Evolutionary conservation across 2,329 filamentous ascomycete genomes (phyloP), one percentile per base, ranked within the genome.

Genomic region (Hypoxylon rubiginosum): DNA sequence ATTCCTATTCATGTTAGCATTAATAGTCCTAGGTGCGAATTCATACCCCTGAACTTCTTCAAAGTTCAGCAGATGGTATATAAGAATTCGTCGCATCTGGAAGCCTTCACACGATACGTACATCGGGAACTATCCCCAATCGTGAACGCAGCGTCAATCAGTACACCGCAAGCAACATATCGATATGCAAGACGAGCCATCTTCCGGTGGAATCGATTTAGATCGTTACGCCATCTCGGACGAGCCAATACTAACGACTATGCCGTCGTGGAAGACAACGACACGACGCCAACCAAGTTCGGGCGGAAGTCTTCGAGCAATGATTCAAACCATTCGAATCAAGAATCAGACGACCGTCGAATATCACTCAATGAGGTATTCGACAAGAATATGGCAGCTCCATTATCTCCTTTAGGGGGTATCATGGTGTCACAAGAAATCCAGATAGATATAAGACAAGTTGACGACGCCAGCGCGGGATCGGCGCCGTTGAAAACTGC

Each of bases 401-500:
- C 62, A 28, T 53, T 64, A 4, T 67, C 68, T 7, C 71, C 74
- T 8, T 81, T 83, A 53, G 86, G 87, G 6, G 86, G 88, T 21
- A 90, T 90, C 73, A 85, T 89, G 80, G 84, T 90, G 6, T 87
- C 85, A 24, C 86, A 88, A 67, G 86, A 90, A 71, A 85, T 90
- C 59, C 85, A 83, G 7, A 83, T 90, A n/a, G 83, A 88, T 51
- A 79, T 82, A 53, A 69, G 69, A 28, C 71, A 71, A 49, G 69
- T 77, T 6, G 76, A 79, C 28, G 73, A 78, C 21, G 67, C 69
- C 2, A 62, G 61, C 6, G 66, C 64, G 34, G 32, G 39, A 50
- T 54, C 65, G 54, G 46, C 58, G n/a, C 36, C 60, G 30, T 57
- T 43, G 50, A 67, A 63, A 50, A 21, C 57, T 21, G 49, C 54